Base-by-base conservation (phyloP, 1,284 basidiomycete species). In the Vanrija humicola region DNA sequence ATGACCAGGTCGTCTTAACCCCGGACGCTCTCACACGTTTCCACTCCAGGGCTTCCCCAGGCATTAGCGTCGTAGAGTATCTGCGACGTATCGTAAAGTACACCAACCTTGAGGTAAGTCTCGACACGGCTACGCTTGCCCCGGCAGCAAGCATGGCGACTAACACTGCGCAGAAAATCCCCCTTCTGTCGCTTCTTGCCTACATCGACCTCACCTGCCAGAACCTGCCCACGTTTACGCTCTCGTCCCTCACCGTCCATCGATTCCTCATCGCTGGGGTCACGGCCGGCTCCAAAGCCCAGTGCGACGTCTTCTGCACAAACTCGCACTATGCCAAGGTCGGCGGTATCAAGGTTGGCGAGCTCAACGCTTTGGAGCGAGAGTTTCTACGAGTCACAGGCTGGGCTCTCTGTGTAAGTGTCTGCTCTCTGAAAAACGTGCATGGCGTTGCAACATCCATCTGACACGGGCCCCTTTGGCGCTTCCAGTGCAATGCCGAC, bases 121-220 rank as follows among this genome's bases (percentile, higher is more conserved):
- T 28, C 47, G n/a, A 21, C 23, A n/a, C 29, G 19, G 14, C 14
- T 47, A 57, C 40, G 26, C 43, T 60, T 46, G 8, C 23, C 38
- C 40, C 47, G 38, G 21, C 5, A 23, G 21, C 25, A 29, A 3
- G 25, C 46, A 38, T 3, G 18, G 38, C 19, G 18, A 16, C 28
- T 43, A 39, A 50, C 12, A 9, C 42, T 29, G 28, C 42, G 6
- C 75, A 94, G 89, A 89, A 88, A 80, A 85, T 88, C 56, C 92
- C 89, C 62, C 84, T 96, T 38, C 79, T 97, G 63, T 88, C 94
- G 71, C 87, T 88, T 39, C 82, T 96, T 57, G 87, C 90, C 75
- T 96, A 96, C 78, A 93, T 96, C 78, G 93, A 96, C 79, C 87
- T 90, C 76, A 90, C 94, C 64, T 94, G 90, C 77, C 82, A 86